Evolutionary conservation across 257 asterid genomes (phyloP).

Genomic region (Solanum paucissectum): DNA sequence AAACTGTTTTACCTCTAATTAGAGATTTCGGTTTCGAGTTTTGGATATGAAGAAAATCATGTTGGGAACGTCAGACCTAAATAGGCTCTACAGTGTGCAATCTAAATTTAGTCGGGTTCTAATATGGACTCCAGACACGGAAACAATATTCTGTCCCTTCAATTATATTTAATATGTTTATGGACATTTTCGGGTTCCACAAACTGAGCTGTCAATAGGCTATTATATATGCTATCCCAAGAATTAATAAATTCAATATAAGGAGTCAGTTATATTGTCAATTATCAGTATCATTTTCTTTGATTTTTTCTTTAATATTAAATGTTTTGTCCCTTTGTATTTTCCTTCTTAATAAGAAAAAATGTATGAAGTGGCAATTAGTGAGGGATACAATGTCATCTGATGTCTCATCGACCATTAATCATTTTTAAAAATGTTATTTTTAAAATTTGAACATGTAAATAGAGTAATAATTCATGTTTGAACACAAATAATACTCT

Average conservation of each 20-base stretch:
- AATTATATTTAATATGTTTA: neutral
- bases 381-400: neutral
- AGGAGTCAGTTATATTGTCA: neutral
- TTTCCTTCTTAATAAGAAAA: neutral
- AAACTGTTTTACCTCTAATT: too few relatives aligned
- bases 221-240: neutral
- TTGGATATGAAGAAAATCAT: too few relatives aligned
- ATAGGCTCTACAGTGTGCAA: rapidly evolving
- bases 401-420: neutral
- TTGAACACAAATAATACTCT: neutral
- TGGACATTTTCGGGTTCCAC: neutral
- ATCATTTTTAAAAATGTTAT: neutral
- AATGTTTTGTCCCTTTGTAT: neutral
- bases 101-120: too few relatives aligned
- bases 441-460: neutral
- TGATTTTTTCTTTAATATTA: neutral
- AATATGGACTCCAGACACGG: too few relatives aligned
- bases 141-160: neutral
- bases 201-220: neutral
- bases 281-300: neutral
- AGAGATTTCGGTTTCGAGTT: too few relatives aligned
- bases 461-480: neutral
- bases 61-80: too few relatives aligned
- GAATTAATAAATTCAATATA: neutral
- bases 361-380: neutral